Evolutionary conservation across 2,329 filamentous ascomycete species (phyloP).

Genomic region (Fusarium annulatum): DNA sequence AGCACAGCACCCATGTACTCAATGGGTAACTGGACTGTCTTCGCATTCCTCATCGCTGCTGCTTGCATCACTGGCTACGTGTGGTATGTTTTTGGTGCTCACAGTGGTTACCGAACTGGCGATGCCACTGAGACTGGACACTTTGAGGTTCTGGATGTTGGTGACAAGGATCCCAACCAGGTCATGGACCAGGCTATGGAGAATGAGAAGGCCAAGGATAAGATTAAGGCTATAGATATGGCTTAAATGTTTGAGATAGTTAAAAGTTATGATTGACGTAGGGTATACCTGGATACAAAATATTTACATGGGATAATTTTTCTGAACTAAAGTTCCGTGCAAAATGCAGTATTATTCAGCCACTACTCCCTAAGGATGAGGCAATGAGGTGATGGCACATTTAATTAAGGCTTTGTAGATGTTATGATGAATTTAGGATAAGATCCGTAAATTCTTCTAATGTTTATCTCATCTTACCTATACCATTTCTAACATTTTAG

Average conservation of each 20-base stretch:
- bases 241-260: not conserved
- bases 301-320: not conserved
- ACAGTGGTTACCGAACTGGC: conserved; percentile 48
- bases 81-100: conserved; percentile 48
- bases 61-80: conserved; percentile 43
- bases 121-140: conserved; percentile 22
- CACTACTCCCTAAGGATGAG: too few species aligned
- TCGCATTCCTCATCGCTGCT: conserved; percentile 45
- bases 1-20: conserved; percentile 47
- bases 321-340: not conserved
- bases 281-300: not conserved
- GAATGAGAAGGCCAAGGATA: conserved; percentile 29
- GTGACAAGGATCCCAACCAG: conserved; percentile 34
- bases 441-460: too few species aligned
- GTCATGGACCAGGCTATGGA: conserved; percentile 32
- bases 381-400: too few species aligned
- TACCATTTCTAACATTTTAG: fast-evolving
- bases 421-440: too few species aligned
- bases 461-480: not conserved
- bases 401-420: too few species aligned
- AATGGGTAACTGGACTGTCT: conserved; percentile 51
- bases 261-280: not conserved
- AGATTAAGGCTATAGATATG: conserved; percentile 32
- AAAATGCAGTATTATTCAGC: not conserved
- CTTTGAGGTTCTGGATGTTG: conserved; percentile 34